Base-by-base conservation (phyloP, 2,329 filamentous ascomycete species). In the Cryphonectria radicalis region DNA sequence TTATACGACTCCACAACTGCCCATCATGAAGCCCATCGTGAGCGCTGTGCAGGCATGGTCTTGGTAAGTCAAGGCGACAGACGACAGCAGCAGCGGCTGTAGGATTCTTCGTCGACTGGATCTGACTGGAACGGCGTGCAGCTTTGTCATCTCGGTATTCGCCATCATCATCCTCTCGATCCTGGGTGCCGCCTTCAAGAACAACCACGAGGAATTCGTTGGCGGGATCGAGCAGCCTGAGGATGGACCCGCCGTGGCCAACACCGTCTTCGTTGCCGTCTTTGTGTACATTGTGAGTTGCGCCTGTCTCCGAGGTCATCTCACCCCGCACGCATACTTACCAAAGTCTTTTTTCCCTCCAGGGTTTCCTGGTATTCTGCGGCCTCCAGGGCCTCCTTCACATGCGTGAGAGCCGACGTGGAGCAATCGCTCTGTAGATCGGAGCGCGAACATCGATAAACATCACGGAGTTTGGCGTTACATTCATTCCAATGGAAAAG, bases 351-450 rank as follows among this genome's bases (percentile, higher is more conserved):
- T 17, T 2, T 32, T 28, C 46, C 3, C 68, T 32, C 28, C 75
- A 97, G 95, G 90, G 87, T 25, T 98, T 98, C 86, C 88, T 98
- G 70, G 87, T 97, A 66, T 98, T 97, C 84, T 98, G 95, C 82
- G 93, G 92, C 71, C 89, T 95, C 76, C 95, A 98, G 81, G 95
- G 94, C 74, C 89, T 92, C 78, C 87, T 98, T 73, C 94, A 98
- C 82, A 83, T 93, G 77, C 91, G 94, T 81, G 92, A 95, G 81
- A 94, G 90, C 82, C 88, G 93, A 81, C 88, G 92, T 79, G 95
- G 95, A 74, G 92, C 93, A 73, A 97, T 97, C 83, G 90, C 92
- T 72, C 85, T 97, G 79, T 87, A 81, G 70, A 66, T 42, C 19
- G 32, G 65, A 64, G 46, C 50, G 42, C 59, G n/a, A 50, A 70